A percentile compares a stretch with the other conserved stretches of the same genome.
Evolutionary conservation across 768 basidiomycete species (phyloP).

Genomic region (Chalciporus chontae): DNA sequence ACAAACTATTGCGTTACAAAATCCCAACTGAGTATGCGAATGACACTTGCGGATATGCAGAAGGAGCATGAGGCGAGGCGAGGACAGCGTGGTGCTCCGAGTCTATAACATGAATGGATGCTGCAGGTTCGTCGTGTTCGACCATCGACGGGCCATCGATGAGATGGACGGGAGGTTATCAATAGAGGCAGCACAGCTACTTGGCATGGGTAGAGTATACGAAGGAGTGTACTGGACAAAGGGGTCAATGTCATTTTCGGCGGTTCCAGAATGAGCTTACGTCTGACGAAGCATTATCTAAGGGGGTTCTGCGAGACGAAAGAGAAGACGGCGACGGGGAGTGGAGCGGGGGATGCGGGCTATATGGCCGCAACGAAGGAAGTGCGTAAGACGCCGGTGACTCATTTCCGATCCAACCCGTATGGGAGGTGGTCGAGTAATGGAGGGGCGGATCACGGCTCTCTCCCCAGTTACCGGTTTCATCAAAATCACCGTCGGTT

Average conservation of each 20-base stretch:
- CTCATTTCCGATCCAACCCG: conserved; percentile 29
- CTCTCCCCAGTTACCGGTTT: conserved; percentile 22
- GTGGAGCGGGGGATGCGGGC: conserved; percentile 23
- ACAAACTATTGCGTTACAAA: conserved; percentile 13
- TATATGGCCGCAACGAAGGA: conserved; percentile 28
- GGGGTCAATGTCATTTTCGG: conserved; percentile 4
- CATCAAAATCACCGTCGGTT: conserved; percentile 17
- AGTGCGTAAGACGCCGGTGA: conserved; percentile 26
- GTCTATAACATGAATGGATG: conserved; percentile 35
- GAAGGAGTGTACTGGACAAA: conserved; percentile 17
- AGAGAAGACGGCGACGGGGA: conserved; percentile 26
- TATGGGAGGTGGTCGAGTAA: conserved; percentile 22
- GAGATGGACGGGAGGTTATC: conserved; percentile 35
- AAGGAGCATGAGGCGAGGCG: not conserved
- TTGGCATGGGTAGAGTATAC: conserved; percentile 24
- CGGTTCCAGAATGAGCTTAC: conserved; percentile 11
- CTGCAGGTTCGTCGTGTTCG: conserved; percentile 30
- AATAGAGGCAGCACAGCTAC: conserved; percentile 29
- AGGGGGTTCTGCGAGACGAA: conserved; percentile 24
- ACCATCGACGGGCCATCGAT: conserved; percentile 36
- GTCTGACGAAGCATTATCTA: conserved; percentile 26
- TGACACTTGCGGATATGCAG: not conserved
- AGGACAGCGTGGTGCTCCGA: conserved; percentile 4
- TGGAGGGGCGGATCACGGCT: conserved; percentile 16
- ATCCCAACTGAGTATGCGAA: not conserved